Base-by-base conservation (phyloP, 2,329 filamentous ascomycete genomes). In the Paramyrothecium sp. region DNA sequence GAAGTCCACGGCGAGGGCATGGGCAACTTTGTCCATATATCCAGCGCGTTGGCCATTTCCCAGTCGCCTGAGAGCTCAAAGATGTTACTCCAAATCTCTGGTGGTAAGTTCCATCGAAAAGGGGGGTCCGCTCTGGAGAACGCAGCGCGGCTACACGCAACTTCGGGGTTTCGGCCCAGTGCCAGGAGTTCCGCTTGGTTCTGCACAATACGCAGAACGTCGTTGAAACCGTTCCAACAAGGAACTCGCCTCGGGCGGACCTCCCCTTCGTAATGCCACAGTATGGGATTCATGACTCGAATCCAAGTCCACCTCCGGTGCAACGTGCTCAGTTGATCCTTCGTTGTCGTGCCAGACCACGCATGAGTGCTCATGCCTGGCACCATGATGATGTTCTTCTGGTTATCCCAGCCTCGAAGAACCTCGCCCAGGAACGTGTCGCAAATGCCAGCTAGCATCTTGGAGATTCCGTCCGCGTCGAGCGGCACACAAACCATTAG, bases 331-430 rank as follows among this genome's bases (percentile, higher is more conserved):
- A 97, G 82, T 69, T 97, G 92, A 66, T 92, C 89, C 75, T 90
- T 91, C 17, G 91, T 96, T 75, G 93, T 88, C 2, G 92, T 91
- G 66, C 95, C 92, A 69, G 93, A 87, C 92, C 92, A 96, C 86
- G 94, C 92, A 59, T 90, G 83, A 1, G 86, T 86, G 34, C 90
- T 94, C 92, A 97, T 96, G 62, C 91, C 91, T 0, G 93, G 92
- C 7, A 96, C 88, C 57, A 97, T 77, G 52, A 97, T 76, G 30
- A 96, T 89, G 65, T 89, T 90, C 75, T 97, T 97, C 7, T 88
- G 89, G 1, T 89, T 87, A 65, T 96, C 88, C 93, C 93, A 97
- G 56, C 90, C 90, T 54, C 93, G 85, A 52, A 97, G 72, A 1
- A 96, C 85, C 64, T 94, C 89, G 54, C 96, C 81, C 8, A 96